Base-by-base conservation (phyloP, 2,329 filamentous ascomycete species). In the Chrysoporthe puriensis region DNA sequence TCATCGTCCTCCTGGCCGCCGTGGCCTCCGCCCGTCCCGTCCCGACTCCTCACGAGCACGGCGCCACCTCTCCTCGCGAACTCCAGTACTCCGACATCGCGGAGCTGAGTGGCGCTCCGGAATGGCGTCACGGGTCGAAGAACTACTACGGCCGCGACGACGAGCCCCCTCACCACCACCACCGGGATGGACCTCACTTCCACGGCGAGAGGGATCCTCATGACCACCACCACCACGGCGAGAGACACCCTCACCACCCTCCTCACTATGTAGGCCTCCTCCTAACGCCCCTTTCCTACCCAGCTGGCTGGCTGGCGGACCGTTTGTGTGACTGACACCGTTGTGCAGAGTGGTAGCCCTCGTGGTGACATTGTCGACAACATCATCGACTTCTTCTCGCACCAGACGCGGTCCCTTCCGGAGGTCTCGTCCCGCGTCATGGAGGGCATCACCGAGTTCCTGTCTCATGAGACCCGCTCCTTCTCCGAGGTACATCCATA, bases 21-120 rank as follows among this genome's bases (percentile, higher is more conserved):
- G 43, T 57, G 63, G 63, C 54, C 26, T 40, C 63, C 16, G 62
- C 50, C 42, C 63, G 26, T 40, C 63, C 54, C 9, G 63, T 59
- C 3, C 26, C 63, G 7, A 48, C 43, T 1, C 59, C 59, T 44
- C 21, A 32, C 16, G 59, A 8, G n/a, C 42, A 34, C 14, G 21
- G 34, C 8, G n/a, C 2, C 62, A 48, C 46, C 40, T n/a, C n/a
- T 21, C 40, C 42, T 26, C 62, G 62, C 26, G 62, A 64, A 7
- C 40, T 64, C 26, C 52, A 64, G 62, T 64, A 57, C 26, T 57
- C 62, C 7, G 52, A 64, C 50, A 56, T 64, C n/a, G 52, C n/a
- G 26, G 62, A 52, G 1, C 40, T 57, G 42, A 34, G 42, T 34
- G 59, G 59, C 34, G 13, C 59, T 32, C 43, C 59, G 14, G 14